These are phyloP conservation scores for Syncephalastrum sp. DNA, from an alignment of 371 early-diverging fungal genomes.

Conservation along the genomic window DNA sequence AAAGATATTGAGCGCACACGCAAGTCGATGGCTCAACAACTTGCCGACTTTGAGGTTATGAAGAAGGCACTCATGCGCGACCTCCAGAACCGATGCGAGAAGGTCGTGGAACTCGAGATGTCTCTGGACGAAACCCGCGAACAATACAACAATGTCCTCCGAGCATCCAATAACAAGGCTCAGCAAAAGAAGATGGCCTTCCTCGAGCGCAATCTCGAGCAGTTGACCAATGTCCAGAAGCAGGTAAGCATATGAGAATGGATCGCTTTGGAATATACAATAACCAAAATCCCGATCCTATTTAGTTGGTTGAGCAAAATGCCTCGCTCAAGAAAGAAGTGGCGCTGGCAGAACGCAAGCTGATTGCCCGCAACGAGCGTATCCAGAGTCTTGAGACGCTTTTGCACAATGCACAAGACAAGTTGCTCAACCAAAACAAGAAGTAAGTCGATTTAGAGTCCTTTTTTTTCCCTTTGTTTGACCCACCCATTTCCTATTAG, in stretches of 20 bases:
- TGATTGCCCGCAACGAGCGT: slow-evolving; percentile 87
- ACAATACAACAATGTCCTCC: slow-evolving; percentile 82
- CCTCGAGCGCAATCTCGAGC: slow-evolving; percentile 92
- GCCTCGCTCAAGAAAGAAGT: slow-evolving; percentile 88
- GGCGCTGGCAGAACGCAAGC: slow-evolving; percentile 84
- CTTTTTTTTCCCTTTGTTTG: not conserved
- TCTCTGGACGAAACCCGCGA: slow-evolving; percentile 90
- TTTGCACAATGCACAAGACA: slow-evolving; percentile 74
- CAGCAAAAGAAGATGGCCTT: slow-evolving; percentile 93
- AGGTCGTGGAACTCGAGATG: slow-evolving; percentile 91
- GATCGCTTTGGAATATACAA: not conserved
- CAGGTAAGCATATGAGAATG: slow-evolving; percentile 42
- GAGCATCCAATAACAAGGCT: slow-evolving; percentile 75
- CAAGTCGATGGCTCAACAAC: slow-evolving; percentile 85
- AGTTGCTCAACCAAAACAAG: slow-evolving; percentile 75
- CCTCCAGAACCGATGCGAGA: slow-evolving; percentile 92
- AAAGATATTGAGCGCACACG: slow-evolving; percentile 85
- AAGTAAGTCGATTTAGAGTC: slow-evolving; percentile 48
- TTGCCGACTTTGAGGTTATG: slow-evolving; percentile 94
- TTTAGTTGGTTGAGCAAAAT: slow-evolving; percentile 89
- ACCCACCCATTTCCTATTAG: slow-evolving; percentile 19
- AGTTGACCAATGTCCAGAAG: slow-evolving; percentile 89
- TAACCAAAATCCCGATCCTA: not conserved
- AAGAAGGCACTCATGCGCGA: slow-evolving; percentile 95
- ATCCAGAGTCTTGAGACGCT: slow-evolving; percentile 83